Evolutionary conservation across 169 alveolate genomes (phyloP), one percentile per base, ranked within the genome.

Genomic region (Besnoitia besnoiti): DNA sequence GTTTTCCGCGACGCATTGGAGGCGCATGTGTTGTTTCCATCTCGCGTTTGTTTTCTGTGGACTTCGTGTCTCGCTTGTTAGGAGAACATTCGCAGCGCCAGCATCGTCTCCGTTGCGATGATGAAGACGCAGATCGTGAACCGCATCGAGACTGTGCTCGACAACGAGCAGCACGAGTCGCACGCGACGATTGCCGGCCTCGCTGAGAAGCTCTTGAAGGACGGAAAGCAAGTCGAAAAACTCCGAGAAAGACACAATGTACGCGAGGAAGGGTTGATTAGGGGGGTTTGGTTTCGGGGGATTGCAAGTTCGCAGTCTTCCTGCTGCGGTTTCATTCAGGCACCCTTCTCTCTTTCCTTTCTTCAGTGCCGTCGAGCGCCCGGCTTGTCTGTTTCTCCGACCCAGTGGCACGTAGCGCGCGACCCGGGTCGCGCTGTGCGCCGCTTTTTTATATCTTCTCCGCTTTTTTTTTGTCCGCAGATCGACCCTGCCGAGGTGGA

Each of bases 161-260:
- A 94, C 51, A 94, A 94, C n/a, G 96, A 93, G 47, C 85, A 91
- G 59, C 90, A 94, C 39, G 95, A 94, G 80, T 75, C 95, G 37
- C 96, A 94, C 47, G 46, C 75, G 47, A 90, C 79, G 62, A 94
- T 94, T 73, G 94, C 95, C 50, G 93, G 61, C 85, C 77, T 92
- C n/a, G 96, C 95, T 12, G 95, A 94, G 77, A 85, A 67, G 50
- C 92, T 94, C 42, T 77, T 93, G 47, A 91, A 93, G 84, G 94
- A 93, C 85, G 93, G 76, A 42, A 77, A 87, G 61, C 89, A 90
- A 42, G 80, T 80, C 44, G 85, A 94, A 35, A 62, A 67, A 21
- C 90, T 93, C 92, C 61, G 93, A 76, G 85, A 94, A 12, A 94
- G 93, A 55, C 93, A 67, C 82, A 47, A 55, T 55, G 94, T 94